These are phyloP conservation scores for Pythium periplocum DNA, from an alignment of 352 stramenopile genomes.

Conservation along the genomic window DNA sequence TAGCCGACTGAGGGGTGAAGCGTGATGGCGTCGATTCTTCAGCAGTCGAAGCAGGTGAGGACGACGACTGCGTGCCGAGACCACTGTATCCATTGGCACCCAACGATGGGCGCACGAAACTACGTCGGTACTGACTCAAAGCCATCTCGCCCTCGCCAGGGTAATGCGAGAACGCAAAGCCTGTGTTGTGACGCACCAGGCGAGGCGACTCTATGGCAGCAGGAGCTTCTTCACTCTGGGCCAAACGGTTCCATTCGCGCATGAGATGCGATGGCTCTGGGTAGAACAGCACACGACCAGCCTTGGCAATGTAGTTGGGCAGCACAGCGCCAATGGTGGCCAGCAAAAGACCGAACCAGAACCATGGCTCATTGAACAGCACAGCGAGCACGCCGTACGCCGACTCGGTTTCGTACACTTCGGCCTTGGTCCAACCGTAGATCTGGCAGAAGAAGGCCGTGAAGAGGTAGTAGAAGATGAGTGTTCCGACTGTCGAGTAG, in stretches of 20 bases:
- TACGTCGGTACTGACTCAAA: slow-evolving; percentile 32
- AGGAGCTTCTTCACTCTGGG: slow-evolving; percentile 64
- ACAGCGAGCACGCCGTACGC: slow-evolving; percentile 60
- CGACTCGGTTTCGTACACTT: slow-evolving; percentile 80
- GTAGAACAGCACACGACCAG: slow-evolving; percentile 83
- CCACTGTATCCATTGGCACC: slow-evolving; percentile 11
- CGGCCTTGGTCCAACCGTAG: slow-evolving; percentile 65
- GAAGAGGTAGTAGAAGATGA: slow-evolving; percentile 86
- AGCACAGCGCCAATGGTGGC: slow-evolving; percentile 54
- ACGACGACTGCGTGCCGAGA: slow-evolving; percentile 24
- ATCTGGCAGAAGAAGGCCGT: slow-evolving; percentile 79
- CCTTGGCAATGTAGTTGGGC: slow-evolving; percentile 86
- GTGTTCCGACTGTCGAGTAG: slow-evolving; percentile 66
- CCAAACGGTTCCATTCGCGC: slow-evolving; percentile 86
- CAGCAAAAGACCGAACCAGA: slow-evolving; percentile 75
- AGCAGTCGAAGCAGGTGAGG: slow-evolving; percentile 43
- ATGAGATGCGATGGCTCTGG: slow-evolving; percentile 86
- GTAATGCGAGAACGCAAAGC: slow-evolving; percentile 84
- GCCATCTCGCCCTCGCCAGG: slow-evolving; percentile 75
- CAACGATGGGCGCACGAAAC: slow-evolving; percentile 28
- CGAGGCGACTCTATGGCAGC: slow-evolving; percentile 58
- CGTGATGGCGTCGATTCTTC: slow-evolving; percentile 46
- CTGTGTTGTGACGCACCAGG: slow-evolving; percentile 79
- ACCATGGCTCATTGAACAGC: slow-evolving; percentile 69
- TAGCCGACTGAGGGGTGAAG: too few relatives aligned